These are phyloP conservation scores for Kuraishia floccosa DNA, from an alignment of 805 yeast genomes.

Conservation along the genomic window DNA sequence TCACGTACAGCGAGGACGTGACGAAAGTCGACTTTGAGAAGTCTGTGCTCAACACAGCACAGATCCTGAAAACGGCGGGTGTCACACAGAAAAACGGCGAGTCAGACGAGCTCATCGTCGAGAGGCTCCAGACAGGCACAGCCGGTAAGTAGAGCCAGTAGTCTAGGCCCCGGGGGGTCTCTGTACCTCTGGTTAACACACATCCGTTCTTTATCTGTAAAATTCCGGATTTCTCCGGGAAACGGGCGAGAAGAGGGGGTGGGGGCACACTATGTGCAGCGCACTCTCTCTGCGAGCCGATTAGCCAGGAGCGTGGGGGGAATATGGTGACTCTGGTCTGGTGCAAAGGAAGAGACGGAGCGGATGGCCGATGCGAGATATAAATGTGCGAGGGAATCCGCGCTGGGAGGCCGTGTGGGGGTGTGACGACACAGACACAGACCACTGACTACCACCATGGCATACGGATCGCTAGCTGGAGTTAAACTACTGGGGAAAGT, in stretches of 20 bases:
- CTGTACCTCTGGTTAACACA: too few relatives aligned
- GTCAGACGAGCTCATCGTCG: constrained; percentile 2
- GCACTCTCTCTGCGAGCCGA: too few relatives aligned
- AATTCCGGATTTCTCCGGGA: too few relatives aligned
- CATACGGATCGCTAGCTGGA: constrained; percentile 33
- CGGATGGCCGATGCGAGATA: too few relatives aligned
- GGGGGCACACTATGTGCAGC: too few relatives aligned
- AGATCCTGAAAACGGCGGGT: constrained; percentile 51
- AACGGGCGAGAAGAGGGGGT: too few relatives aligned
- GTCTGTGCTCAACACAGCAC: constrained; percentile 44
- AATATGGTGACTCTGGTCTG: too few relatives aligned
- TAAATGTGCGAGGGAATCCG: neutral
- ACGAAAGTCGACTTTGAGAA: constrained; percentile 36
- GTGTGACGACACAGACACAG: neutral
- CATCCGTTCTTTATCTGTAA: too few relatives aligned
- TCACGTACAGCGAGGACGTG: constrained; percentile 40
- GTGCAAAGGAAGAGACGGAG: too few relatives aligned
- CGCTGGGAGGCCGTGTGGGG: neutral
- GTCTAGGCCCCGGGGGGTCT: too few relatives aligned
- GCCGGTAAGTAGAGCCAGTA: neutral
- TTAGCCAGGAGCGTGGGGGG: too few relatives aligned
- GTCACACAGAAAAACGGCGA: constrained; percentile 20
- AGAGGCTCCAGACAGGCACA: constrained; percentile 1
- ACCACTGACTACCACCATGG: constrained; percentile 6
- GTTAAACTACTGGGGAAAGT: constrained; percentile 44